Conservation (phyloP, 2,329 filamentous ascomycete genomes). For the Colletotrichum sp. region DNA sequence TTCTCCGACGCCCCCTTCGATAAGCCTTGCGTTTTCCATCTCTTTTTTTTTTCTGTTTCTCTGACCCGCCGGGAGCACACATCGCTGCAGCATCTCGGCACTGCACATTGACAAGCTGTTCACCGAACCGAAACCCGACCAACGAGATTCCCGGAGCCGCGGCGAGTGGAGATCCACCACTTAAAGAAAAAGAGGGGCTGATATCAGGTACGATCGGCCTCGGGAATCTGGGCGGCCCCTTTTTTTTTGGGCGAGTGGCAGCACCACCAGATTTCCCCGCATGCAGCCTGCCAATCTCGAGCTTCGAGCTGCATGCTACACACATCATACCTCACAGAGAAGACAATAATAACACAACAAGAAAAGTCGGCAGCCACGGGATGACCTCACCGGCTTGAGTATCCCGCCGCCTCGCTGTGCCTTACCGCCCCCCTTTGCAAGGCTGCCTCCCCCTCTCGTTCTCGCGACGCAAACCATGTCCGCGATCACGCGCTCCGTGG, state of each 20-base stretch:
- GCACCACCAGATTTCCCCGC: neutral
- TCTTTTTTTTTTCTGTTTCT: neutral
- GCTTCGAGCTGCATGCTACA: neutral
- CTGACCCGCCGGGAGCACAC: neutral
- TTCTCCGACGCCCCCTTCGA: neutral
- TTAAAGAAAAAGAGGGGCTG: neutral
- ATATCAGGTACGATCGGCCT: slow-evolving; percentile 1
- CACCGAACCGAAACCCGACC: neutral
- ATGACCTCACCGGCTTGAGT: neutral
- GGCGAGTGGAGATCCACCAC: neutral
- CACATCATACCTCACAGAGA: neutral
- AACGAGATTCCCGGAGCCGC: neutral
- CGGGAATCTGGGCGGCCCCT: neutral
- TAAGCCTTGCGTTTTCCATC: neutral
- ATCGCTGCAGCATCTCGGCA: neutral
- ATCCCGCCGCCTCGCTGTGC: neutral
- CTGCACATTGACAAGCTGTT: neutral
- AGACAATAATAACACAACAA: neutral
- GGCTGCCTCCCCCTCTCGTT: neutral
- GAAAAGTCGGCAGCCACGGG: neutral
- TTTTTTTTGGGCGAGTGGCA: neutral
- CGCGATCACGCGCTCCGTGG: neutral
- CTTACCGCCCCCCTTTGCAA: neutral
- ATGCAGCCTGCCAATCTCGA: neutral
- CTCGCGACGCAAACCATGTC: slow-evolving; percentile 3